phyloP scores from a whole-genome alignment of 352 stramenopile genomes.

The Phytophthora melonis region DNA sequence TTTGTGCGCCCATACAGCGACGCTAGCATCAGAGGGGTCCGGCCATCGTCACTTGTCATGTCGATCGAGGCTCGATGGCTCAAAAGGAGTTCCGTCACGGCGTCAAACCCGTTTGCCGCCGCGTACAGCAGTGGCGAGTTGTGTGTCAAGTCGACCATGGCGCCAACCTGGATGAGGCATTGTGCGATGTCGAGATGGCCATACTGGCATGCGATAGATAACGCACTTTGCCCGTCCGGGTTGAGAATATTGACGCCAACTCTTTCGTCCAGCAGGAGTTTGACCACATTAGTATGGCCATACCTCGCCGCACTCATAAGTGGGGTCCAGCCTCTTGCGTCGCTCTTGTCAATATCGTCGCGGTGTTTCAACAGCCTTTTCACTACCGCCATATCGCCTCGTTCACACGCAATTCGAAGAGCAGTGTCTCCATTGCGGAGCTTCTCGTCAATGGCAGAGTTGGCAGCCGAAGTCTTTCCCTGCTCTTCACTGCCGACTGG shows the following conservation, averaged over 20 bases:
- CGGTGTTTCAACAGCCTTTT: neutral
- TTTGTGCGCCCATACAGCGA: neutral
- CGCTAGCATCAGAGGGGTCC: neutral
- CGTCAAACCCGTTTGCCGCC: neutral
- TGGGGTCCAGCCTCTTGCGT: neutral
- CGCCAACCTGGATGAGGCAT: neutral
- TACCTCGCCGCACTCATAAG: neutral
- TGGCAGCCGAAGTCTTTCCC: neutral
- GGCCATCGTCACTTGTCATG: too few relatives aligned
- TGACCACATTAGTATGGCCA: neutral
- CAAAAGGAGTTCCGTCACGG: neutral
- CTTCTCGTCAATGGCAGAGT: neutral
- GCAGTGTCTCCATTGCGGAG: neutral
- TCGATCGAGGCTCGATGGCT: neutral
- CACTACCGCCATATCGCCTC: neutral
- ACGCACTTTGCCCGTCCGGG: neutral
- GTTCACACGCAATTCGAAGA: neutral
- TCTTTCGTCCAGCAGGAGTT: neutral
- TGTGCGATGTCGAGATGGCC: neutral
- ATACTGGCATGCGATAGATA: neutral
- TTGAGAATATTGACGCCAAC: neutral
- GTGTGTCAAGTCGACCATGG: neutral
- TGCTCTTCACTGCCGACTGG: neutral
- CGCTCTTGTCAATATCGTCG: neutral
- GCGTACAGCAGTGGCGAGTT: neutral